phyloP scores from a whole-genome alignment of 371 early-diverging fungal genomes.

The Syncephalastrum monosporum region DNA sequence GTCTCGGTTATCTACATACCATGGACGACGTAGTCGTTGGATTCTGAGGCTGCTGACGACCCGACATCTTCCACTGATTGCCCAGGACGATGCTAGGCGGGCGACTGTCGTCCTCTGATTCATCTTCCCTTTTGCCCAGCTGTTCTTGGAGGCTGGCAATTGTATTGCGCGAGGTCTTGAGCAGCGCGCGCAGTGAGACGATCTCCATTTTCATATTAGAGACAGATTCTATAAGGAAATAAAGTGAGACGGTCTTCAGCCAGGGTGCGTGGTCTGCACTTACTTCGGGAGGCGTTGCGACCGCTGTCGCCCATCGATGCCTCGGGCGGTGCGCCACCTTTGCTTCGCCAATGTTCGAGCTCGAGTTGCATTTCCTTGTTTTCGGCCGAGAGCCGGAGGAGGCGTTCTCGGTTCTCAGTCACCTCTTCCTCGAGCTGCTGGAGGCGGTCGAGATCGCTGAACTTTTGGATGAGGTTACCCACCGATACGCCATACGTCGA shows the following conservation, averaged over 20 bases:
- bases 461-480: conserved; percentile 62
- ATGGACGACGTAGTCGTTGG: too few relatives aligned
- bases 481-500: conserved; percentile 32
- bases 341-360: conserved; percentile 8
- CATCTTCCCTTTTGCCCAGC: conserved; percentile 27
- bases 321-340: background rate
- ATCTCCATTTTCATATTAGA: conserved; percentile 35
- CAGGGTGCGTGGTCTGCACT: background rate
- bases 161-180: conserved; percentile 28
- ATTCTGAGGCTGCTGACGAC: too few relatives aligned
- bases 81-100: conserved; percentile 22
- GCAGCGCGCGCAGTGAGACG: conserved; percentile 30
- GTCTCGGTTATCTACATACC: too few relatives aligned
- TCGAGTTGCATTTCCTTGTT: conserved; percentile 37
- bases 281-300: conserved; percentile 3
- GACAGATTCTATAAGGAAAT: background rate
- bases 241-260: background rate
- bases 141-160: conserved; percentile 32
- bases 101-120: background rate
- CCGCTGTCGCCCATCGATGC: background rate
- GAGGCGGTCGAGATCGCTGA: conserved; percentile 77
- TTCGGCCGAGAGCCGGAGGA: conserved; percentile 35
- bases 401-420: conserved; percentile 37
- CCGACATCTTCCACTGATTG: conserved; percentile 13
- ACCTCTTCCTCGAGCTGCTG: conserved; percentile 44